Percentiles rank a stretch among this genome's conserved stretches.
Conservation (phyloP, 176 grass and related monocot genomes). For the Hordeum marinum region DNA sequence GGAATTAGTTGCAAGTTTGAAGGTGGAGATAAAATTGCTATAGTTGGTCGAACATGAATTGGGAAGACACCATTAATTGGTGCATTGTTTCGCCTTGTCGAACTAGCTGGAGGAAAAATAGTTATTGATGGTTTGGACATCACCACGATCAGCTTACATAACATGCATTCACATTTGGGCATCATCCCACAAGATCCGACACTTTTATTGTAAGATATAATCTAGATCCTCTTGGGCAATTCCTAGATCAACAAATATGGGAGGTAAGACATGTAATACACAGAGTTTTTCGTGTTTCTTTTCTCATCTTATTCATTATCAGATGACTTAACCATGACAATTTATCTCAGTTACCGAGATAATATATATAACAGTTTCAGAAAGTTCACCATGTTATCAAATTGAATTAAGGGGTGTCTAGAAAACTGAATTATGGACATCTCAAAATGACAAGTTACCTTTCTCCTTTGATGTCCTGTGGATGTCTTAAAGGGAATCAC, state of each 20-base stretch:
- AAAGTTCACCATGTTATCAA: background rate
- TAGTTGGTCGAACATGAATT: conserved; percentile 90
- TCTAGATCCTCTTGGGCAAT: conserved; percentile 64
- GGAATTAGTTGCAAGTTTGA: conserved; percentile 80
- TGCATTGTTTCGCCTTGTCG: conserved; percentile 79
- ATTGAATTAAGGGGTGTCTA: background rate
- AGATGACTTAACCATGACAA: background rate
- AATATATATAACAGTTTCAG: background rate
- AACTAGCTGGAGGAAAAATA: conserved; percentile 76
- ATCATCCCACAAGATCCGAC: conserved; percentile 98
- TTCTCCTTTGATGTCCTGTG: background rate
- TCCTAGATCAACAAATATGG: conserved; percentile 78
- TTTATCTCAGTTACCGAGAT: background rate
- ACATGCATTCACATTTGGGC: conserved; percentile 73
- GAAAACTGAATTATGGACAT: background rate
- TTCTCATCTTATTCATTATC: background rate
- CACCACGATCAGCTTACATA: conserved; percentile 66
- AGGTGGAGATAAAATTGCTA: conserved; percentile 84
- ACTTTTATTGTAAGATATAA: conserved; percentile 83
- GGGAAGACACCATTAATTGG: conserved; percentile 88
- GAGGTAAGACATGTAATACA: conserved; percentile 44
- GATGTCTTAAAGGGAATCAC: background rate
- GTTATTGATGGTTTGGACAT: conserved; percentile 65
- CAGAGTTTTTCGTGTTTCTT: background rate
- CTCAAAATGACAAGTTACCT: background rate